Evolutionary conservation across 2,329 filamentous ascomycete genomes (phyloP).

Genomic region (Talaromyces marneffei): DNA sequence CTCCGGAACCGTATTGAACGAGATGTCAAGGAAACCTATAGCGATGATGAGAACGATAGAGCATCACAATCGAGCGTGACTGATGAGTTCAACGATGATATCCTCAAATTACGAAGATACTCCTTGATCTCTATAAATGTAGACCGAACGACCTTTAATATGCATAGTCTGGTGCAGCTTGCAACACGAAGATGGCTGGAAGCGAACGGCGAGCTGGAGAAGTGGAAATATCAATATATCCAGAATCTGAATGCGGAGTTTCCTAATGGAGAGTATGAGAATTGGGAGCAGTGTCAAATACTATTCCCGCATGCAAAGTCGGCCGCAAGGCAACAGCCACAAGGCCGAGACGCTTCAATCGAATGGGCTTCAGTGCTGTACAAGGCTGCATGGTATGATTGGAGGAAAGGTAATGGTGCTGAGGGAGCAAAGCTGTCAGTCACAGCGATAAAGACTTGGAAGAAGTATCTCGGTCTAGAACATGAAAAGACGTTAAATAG

Average conservation of each 20-base stretch:
- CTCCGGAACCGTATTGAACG: conserved; percentile 9
- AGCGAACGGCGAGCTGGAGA: conserved; percentile 18
- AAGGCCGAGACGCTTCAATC: not conserved
- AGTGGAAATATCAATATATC: conserved; percentile 24
- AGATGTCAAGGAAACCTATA: not conserved
- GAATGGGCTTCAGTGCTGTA: conserved; percentile 3
- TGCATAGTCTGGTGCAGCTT: conserved; percentile 26
- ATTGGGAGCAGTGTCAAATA: conserved; percentile 21
- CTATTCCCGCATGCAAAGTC: conserved; percentile 24
- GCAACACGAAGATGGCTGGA: conserved; percentile 24
- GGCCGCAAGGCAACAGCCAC: conserved; percentile 15
- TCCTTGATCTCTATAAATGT: conserved; percentile 18
- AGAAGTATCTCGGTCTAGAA: conserved; percentile 15
- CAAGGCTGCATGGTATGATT: not conserved
- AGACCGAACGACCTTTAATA: conserved; percentile 17
- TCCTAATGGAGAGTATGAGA: conserved; percentile 20
- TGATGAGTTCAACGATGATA: conserved; percentile 20
- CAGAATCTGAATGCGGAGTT: conserved; percentile 18
- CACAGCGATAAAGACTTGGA: conserved; percentile 14
- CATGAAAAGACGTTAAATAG: not conserved
- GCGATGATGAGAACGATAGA: not conserved
- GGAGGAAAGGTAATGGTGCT: not conserved
- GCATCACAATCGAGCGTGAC: not conserved
- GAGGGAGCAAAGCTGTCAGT: conserved; percentile 23
- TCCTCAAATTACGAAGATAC: conserved; percentile 18